Evolutionary conservation across 306 rosid species (phyloP).

Genomic region (Hylodesmum podocarpum): DNA sequence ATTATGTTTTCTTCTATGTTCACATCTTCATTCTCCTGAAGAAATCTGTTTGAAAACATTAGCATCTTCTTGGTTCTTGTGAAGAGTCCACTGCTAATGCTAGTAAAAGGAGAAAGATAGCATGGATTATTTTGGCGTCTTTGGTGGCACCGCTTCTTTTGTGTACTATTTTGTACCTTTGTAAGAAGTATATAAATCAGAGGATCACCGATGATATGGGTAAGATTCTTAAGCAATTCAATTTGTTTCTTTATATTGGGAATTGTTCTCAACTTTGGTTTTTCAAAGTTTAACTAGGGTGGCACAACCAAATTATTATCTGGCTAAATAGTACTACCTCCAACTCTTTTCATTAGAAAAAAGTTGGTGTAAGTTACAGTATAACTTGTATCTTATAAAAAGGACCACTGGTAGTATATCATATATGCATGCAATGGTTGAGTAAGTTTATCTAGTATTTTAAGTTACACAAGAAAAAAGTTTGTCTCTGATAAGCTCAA

Average conservation of each 20-base stretch:
- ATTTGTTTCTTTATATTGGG: background rate
- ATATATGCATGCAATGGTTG: background rate
- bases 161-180: constrained; percentile 19
- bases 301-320: background rate
- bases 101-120: constrained; percentile 3
- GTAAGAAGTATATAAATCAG: background rate
- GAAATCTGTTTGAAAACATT: background rate
- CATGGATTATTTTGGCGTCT: constrained; percentile 2
- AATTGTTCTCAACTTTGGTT: background rate
- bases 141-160: background rate
- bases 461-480: background rate
- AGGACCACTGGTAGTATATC: too few relatives aligned
- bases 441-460: background rate
- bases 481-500: background rate
- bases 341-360: too few relatives aligned
- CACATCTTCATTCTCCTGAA: background rate
- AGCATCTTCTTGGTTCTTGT: background rate
- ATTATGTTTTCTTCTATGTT: background rate
- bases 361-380: too few relatives aligned
- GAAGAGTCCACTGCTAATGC: background rate
- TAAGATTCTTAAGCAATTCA: constrained; percentile 8
- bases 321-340: too few relatives aligned
- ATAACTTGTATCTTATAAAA: too few relatives aligned
- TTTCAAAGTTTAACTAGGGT: background rate
- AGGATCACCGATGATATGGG: background rate